Percentiles rank a stretch among this genome's conserved stretches.
Conservation (phyloP, 148 eudicot genomes). For the Vaccinium vitisidaea region DNA sequence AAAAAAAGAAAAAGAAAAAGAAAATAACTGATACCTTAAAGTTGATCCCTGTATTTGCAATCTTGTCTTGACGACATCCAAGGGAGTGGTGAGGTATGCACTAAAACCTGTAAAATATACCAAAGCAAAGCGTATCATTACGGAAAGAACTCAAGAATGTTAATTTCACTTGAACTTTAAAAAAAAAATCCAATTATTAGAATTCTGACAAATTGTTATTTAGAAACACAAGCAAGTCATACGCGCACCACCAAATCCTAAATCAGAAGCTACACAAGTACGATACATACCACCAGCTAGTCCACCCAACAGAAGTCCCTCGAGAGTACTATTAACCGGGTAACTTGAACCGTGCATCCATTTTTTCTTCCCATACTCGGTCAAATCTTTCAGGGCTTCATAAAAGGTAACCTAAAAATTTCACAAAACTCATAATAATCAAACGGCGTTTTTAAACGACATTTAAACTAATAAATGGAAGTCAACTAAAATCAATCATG, state of each 20-base stretch:
- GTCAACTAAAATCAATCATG: conserved; percentile 7
- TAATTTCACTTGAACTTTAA: not conserved
- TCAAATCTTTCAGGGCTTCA: conserved; percentile 64
- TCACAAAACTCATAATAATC: not conserved
- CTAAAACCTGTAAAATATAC: conserved; percentile 53
- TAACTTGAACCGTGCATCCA: conserved; percentile 48
- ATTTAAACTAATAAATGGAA: not conserved
- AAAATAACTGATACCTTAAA: conserved; percentile 38
- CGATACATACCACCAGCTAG: conserved; percentile 69
- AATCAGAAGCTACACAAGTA: conserved; percentile 2
- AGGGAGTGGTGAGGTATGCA: conserved; percentile 90
- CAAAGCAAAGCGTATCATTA: not conserved
- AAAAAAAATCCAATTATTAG: not conserved
- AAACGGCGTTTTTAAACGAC: not conserved
- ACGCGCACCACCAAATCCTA: conserved; percentile 61
- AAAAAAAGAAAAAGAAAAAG: not conserved
- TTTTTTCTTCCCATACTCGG: conserved; percentile 63
- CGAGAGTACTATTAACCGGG: conserved; percentile 54
- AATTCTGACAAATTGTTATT: not conserved
- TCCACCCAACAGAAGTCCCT: conserved; percentile 85
- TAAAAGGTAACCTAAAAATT: conserved; percentile 66
- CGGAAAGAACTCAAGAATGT: not conserved
- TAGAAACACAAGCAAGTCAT: conserved; percentile 10
- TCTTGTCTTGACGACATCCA: conserved; percentile 31
- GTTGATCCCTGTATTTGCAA: conserved; percentile 50